Evolutionary conservation across 1,284 basidiomycete species (phyloP).

Genomic region (Tremellales sp.): DNA sequence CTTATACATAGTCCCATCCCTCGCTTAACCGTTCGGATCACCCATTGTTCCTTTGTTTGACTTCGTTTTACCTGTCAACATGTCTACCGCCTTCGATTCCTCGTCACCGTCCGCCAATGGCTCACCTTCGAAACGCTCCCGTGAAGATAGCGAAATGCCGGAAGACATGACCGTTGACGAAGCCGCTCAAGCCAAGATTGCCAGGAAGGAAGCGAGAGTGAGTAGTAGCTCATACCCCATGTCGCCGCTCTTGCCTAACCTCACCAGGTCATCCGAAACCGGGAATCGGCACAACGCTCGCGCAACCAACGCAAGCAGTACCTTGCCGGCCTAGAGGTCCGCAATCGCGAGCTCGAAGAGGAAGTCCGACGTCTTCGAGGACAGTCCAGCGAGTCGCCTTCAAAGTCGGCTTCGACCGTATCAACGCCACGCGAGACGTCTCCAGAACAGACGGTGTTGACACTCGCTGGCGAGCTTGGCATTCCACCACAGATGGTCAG

Average conservation of each 20-base stretch:
- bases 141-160: background rate
- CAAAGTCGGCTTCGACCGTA: slow-evolving; percentile 6
- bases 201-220: slow-evolving; percentile 41
- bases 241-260: background rate
- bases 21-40: background rate
- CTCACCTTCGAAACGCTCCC: background rate
- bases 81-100: background rate
- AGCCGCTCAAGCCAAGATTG: slow-evolving; percentile 29
- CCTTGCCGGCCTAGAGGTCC: slow-evolving; percentile 42
- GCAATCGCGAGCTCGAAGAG: slow-evolving; percentile 42
- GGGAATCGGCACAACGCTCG: slow-evolving; percentile 44
- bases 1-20: background rate
- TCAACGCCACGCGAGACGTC: slow-evolving; percentile 20
- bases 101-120: background rate
- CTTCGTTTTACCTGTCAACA: background rate
- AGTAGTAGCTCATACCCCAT: slow-evolving; percentile 8
- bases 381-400: background rate
- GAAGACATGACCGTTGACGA: slow-evolving; percentile 21
- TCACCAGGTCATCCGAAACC: slow-evolving; percentile 38
- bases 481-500: slow-evolving; percentile 32
- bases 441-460: slow-evolving; percentile 32
- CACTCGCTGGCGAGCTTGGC: slow-evolving; percentile 33
- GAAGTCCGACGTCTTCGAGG: slow-evolving; percentile 39
- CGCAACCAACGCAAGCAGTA: slow-evolving; percentile 47
- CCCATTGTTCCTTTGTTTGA: background rate